These are phyloP conservation scores for Alternaria arborescens DNA, from an alignment of 2,329 filamentous ascomycete species.

Conservation along the genomic window DNA sequence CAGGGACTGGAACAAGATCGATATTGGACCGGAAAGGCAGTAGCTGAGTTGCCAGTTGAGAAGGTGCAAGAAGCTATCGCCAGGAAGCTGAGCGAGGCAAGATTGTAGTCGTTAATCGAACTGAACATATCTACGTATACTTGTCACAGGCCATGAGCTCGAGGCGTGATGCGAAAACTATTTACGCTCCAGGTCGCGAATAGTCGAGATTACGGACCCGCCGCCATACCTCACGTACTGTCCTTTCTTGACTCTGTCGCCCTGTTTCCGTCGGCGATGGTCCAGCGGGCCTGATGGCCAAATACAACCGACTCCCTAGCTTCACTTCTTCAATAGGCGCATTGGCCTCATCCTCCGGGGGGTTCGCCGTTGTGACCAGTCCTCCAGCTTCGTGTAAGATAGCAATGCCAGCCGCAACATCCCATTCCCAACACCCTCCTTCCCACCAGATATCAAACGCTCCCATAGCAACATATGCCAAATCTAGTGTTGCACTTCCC, in stretches of 20 bases:
- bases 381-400: constrained; percentile 78
- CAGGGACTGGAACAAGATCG: constrained; percentile 74
- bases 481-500: constrained; percentile 75
- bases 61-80: constrained; percentile 65
- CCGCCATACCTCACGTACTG: constrained; percentile 76
- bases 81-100: constrained; percentile 39
- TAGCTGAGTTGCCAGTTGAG: constrained; percentile 67
- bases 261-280: constrained; percentile 68
- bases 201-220: constrained; percentile 74
- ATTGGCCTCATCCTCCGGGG: constrained; percentile 65
- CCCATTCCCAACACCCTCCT: constrained; percentile 84
- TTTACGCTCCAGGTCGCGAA: constrained; percentile 64
- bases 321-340: constrained; percentile 67
- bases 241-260: constrained; percentile 72
- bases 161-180: neutral
- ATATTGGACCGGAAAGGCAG: constrained; percentile 70
- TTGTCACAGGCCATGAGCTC: neutral
- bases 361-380: constrained; percentile 76
- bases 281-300: constrained; percentile 75
- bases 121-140: neutral
- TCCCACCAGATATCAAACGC: constrained; percentile 85
- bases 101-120: constrained; percentile 24
- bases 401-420: constrained; percentile 78
- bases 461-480: constrained; percentile 79
- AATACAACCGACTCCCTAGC: constrained; percentile 73